Percentiles rank a stretch among this genome's conserved stretches.
These are phyloP conservation scores for Hyphodiscus sp. DNA, from an alignment of 2,329 filamentous ascomycete genomes.

Conservation along the genomic window DNA sequence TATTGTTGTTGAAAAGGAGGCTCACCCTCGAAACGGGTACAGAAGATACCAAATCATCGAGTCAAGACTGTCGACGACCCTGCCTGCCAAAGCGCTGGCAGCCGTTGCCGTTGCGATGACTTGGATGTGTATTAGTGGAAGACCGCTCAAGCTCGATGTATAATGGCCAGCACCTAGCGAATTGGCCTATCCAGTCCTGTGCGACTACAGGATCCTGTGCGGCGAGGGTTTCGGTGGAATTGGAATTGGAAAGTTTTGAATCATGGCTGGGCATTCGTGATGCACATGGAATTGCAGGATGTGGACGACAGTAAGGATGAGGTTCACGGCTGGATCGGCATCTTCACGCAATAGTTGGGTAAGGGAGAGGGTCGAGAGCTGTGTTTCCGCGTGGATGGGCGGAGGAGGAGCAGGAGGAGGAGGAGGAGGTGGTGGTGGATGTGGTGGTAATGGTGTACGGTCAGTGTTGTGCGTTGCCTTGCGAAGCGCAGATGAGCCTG, in stretches of 20 bases:
- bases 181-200: not conserved
- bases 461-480: too few relatives aligned
- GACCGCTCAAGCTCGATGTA: not conserved
- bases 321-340: not conserved
- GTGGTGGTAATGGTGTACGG: too few relatives aligned
- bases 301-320: not conserved
- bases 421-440: too few relatives aligned
- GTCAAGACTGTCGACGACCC: slow-evolving; percentile 14
- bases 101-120: slow-evolving; percentile 12
- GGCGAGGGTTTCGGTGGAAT: not conserved
- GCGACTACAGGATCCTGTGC: not conserved
- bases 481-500: too few relatives aligned
- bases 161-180: not conserved
- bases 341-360: not conserved
- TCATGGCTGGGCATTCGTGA: not conserved
- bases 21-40: slow-evolving; percentile 71
- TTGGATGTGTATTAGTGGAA: slow-evolving; percentile 15
- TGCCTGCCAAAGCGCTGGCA: slow-evolving; percentile 13
- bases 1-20: not conserved
- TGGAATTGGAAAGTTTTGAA: not conserved
- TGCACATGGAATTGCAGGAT: not conserved
- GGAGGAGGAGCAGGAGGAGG: too few relatives aligned
- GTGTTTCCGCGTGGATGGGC: too few relatives aligned
- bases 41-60: slow-evolving; percentile 70
- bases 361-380: too few relatives aligned